Evolutionary conservation across 2,329 filamentous ascomycete species (phyloP), one percentile per base, ranked within the genome.

Genomic region (Hymenoscyphus occultus): DNA sequence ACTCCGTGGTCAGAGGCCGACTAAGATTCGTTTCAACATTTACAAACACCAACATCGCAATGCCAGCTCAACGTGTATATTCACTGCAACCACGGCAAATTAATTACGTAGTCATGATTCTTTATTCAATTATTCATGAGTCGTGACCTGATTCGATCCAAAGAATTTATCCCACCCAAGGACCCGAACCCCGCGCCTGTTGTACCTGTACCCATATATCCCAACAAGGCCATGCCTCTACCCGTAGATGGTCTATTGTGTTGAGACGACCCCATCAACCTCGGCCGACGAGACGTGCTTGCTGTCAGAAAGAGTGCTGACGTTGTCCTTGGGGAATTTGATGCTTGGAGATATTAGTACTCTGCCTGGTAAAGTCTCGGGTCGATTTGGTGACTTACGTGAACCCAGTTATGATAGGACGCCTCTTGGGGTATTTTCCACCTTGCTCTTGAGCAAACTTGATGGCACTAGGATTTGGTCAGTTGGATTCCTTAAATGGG

Each of bases 401-500:
- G 82, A 97, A 97, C 65, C 90, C 93, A 82, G 94, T 96, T 84
- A 97, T 93, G 73, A 97, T 80, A 67, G 80, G 89, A 83, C 92
- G 97, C 77, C 95, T 91, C 72, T 95, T 88, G 63, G 81, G 86
- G 80, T 98, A 95, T 78, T 86, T 87, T 76, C 93, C 94, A 75
- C 94, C 94, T 76, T 94, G 86, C 54, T 89, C 84, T 66, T 77
- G 80, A 72, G 88, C 90, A 65, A 88, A 80, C 77, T 93, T 80
- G 87, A 96, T 96, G 67, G 90, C 90, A 61, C 90, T 93, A 10
- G 28, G 28, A 39, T 31, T 28, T 32, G 31, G 42, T 61, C 42
- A 61, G 42, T 51, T 35, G 16, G 16, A 12, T 28, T 12, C 12
- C 3, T 2, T 19, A 14, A 14, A 14, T 13, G 12, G 5, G 22